These are phyloP conservation scores for Fusarium abutilonis DNA, from an alignment of 2,329 filamentous ascomycete genomes.

Conservation along the genomic window DNA sequence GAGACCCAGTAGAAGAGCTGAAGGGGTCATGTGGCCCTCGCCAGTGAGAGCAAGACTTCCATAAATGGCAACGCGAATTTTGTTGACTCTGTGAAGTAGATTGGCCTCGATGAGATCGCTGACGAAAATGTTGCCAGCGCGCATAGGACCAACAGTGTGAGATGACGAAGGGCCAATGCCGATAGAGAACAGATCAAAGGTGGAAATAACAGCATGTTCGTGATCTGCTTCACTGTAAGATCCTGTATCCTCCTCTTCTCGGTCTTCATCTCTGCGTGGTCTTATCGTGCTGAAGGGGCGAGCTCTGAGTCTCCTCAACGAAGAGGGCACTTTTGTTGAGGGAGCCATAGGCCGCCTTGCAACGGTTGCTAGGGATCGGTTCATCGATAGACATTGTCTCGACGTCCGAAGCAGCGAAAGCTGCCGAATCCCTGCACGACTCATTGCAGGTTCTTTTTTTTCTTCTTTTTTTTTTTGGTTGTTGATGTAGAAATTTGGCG, in stretches of 20 bases:
- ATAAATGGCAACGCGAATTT: slow-evolving; percentile 60
- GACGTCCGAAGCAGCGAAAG: slow-evolving; percentile 34
- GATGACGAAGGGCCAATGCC: slow-evolving; percentile 63
- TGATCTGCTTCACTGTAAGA: slow-evolving; percentile 60
- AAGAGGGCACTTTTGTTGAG: slow-evolving; percentile 2
- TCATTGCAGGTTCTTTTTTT: slow-evolving; percentile 14
- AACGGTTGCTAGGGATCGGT: slow-evolving; percentile 22
- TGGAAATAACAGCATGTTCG: slow-evolving; percentile 63
- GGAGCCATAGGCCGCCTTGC: slow-evolving; percentile 24
- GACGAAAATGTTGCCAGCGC: slow-evolving; percentile 62
- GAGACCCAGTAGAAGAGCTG: slow-evolving; percentile 59
- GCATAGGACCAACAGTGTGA: slow-evolving; percentile 63
- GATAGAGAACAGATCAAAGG: slow-evolving; percentile 63
- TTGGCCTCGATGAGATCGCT: slow-evolving; percentile 58
- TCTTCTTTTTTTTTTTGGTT: too few relatives aligned
- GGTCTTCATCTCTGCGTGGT: slow-evolving; percentile 4
- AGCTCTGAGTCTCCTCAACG: slow-evolving; percentile 3
- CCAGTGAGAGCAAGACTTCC: slow-evolving; percentile 62
- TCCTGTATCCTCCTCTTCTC: slow-evolving; percentile 46
- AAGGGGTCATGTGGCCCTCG: slow-evolving; percentile 63
- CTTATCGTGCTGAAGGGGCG: slow-evolving; percentile 28
- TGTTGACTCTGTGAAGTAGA: slow-evolving; percentile 57
- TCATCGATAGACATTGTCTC: slow-evolving; percentile 24
- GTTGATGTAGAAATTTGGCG: not conserved
- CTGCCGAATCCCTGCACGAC: slow-evolving; percentile 32